These are phyloP conservation scores for Iberis pinnata DNA, from an alignment of 345 rosid species.

Conservation along the genomic window DNA sequence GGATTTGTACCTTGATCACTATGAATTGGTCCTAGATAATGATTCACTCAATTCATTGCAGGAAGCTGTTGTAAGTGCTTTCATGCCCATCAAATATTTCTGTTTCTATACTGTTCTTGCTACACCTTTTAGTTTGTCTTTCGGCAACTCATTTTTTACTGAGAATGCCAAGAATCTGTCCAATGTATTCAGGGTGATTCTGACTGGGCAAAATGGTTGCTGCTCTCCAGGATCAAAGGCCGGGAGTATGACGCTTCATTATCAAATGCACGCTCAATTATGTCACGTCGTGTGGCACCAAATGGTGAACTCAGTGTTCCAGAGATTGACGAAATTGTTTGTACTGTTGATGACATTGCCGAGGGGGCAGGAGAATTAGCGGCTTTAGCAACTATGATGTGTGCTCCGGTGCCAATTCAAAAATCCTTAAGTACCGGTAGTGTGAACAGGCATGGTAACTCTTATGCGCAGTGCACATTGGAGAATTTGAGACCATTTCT, in stretches of 20 bases:
- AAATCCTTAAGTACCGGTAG: conserved; percentile 65
- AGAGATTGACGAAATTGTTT: conserved; percentile 59
- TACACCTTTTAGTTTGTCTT: conserved; percentile 20
- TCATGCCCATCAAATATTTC: conserved; percentile 20
- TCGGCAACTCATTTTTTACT: conserved; percentile 5
- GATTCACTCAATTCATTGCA: conserved; percentile 45
- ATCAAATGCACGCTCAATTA: conserved; percentile 72
- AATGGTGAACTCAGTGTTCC: conserved; percentile 43
- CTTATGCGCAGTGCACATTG: conserved; percentile 82
- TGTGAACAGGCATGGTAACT: conserved; percentile 64
- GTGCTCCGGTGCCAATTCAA: conserved; percentile 66
- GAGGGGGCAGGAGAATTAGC: conserved; percentile 96
- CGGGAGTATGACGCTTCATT: conserved; percentile 91
- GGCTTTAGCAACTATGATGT: conserved; percentile 94
- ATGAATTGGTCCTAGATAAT: conserved; percentile 52
- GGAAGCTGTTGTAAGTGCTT: conserved; percentile 86
- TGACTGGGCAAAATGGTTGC: conserved; percentile 96
- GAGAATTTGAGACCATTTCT: conserved; percentile 76
- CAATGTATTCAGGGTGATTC: conserved; percentile 72
- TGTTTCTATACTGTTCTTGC: too few species aligned
- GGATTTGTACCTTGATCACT: conserved; percentile 82
- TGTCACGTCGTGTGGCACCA: conserved; percentile 44
- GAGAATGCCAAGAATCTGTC: conserved; percentile 18
- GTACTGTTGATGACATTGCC: conserved; percentile 86
- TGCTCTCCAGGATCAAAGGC: conserved; percentile 77